A percentile compares a stretch with the other conserved stretches of the same genome.
phyloP scores from a whole-genome alignment of 768 basidiomycete species.

The Symmetrospora coprosmae region DNA sequence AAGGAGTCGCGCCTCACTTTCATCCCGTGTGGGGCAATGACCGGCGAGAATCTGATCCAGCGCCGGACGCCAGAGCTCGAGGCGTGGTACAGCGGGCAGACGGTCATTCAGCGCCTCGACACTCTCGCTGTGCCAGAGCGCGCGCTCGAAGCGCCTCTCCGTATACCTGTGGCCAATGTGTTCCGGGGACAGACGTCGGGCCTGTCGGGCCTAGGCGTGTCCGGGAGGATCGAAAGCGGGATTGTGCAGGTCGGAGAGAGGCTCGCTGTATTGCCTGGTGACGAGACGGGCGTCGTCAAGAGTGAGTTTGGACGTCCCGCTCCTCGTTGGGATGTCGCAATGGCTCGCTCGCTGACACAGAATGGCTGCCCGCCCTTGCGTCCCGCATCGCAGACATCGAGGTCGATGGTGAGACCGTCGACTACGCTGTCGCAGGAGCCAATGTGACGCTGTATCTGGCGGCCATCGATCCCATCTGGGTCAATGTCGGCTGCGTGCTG shows the following conservation, averaged over 20 bases:
- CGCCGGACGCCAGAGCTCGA: constrained; percentile 41
- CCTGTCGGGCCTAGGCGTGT: constrained; percentile 51
- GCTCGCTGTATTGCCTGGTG: constrained; percentile 74
- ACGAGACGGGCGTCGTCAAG: constrained; percentile 68
- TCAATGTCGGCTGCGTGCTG: constrained; percentile 76
- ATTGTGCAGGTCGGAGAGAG: constrained; percentile 83
- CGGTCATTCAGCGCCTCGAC: constrained; percentile 34
- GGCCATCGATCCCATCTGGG: constrained; percentile 67
- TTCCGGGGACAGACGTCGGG: constrained; percentile 76
- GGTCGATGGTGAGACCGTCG: constrained; percentile 56
- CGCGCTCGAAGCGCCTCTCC: constrained; percentile 52
- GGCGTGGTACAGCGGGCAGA: constrained; percentile 75
- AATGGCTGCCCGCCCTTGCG: too few species aligned
- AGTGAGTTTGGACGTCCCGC: constrained; percentile 34
- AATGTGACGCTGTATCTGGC: constrained; percentile 77
- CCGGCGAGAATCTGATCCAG: constrained; percentile 65
- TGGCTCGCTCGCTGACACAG: too few species aligned
- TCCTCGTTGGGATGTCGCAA: too few species aligned
- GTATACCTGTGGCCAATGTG: constrained; percentile 85
- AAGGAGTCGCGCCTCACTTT: constrained; percentile 61
- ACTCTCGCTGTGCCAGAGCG: constrained; percentile 26
- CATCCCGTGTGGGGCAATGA: constrained; percentile 77
- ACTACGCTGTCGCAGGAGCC: constrained; percentile 80
- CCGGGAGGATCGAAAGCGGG: constrained; percentile 72
- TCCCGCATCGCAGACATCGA: constrained; percentile 84